Conservation (phyloP, 1,139 yeast genomes). For the Taphrina pruni region DNA sequence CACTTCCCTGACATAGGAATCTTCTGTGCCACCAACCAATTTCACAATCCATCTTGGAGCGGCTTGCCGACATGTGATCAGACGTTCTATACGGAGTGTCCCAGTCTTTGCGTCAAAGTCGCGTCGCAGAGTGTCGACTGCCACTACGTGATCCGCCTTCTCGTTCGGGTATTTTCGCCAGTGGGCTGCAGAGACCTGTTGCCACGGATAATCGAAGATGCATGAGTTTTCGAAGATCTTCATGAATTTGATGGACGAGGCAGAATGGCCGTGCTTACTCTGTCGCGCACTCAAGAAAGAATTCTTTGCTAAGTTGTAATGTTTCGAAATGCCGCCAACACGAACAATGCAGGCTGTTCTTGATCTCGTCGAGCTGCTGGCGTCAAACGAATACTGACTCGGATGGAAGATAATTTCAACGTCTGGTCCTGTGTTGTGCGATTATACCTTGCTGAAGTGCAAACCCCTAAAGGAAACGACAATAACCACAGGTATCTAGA, state of each 20-base stretch:
- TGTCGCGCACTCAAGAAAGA: background rate
- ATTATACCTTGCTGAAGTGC: no score
- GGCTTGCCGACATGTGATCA: slow-evolving; percentile 86
- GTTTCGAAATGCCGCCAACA: no score
- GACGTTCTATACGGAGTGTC: slow-evolving; percentile 76
- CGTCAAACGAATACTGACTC: no score
- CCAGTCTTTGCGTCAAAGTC: slow-evolving; percentile 65
- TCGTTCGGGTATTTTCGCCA: slow-evolving; percentile 98
- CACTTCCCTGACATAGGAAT: slow-evolving; percentile 85
- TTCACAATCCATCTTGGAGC: slow-evolving; percentile 82
- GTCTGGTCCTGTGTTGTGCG: no score
- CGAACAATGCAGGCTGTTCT: no score
- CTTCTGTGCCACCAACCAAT: slow-evolving; percentile 74
- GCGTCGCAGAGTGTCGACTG: slow-evolving; percentile 84
- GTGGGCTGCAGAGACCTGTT: slow-evolving; percentile 91
- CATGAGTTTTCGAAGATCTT: slow-evolving; percentile 68
- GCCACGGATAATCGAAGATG: slow-evolving; percentile 75
- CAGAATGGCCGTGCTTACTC: no score
- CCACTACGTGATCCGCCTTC: slow-evolving; percentile 88
- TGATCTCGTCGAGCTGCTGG: no score
- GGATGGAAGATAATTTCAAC: no score
- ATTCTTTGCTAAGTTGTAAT: no score
- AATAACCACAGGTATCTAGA: no score
- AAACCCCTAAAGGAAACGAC: no score
- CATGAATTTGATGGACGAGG: slow-evolving; percentile 54